These are phyloP conservation scores for Lactarius sanguifluus DNA, from an alignment of 768 basidiomycete species.

Conservation along the genomic window DNA sequence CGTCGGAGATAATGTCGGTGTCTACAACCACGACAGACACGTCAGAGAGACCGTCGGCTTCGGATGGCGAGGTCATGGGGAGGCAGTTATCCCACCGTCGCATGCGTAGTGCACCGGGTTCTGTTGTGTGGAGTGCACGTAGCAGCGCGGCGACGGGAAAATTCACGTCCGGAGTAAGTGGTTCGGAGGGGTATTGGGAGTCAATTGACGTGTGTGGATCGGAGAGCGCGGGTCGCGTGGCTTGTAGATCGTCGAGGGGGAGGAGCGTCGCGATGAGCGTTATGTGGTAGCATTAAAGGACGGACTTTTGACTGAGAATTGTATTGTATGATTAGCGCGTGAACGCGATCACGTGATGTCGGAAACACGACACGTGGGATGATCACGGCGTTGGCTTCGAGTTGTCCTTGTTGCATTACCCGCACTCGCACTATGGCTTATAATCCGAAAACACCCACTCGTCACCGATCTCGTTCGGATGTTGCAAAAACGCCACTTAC, in stretches of 20 bases:
- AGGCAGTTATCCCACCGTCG: constrained; percentile 24
- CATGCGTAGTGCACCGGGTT: constrained; percentile 29
- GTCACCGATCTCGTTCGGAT: constrained; percentile 50
- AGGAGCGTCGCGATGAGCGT: constrained; percentile 26
- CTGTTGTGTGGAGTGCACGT: constrained; percentile 27
- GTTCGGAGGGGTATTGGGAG: constrained; percentile 29
- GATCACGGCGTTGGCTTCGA: not conserved
- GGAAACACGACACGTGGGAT: not conserved
- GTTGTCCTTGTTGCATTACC: not conserved
- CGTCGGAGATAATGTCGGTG: constrained; percentile 25
- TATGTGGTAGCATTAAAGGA: constrained; percentile 20
- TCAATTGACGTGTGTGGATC: constrained; percentile 24
- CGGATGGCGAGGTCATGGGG: constrained; percentile 14
- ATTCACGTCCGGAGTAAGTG: constrained; percentile 18
- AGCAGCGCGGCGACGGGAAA: constrained; percentile 22
- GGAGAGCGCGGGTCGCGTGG: constrained; percentile 18
- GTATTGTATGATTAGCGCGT: not conserved
- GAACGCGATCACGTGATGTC: constrained; percentile 20
- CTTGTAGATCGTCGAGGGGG: constrained; percentile 16
- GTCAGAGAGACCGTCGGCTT: constrained; percentile 16
- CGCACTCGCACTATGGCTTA: constrained; percentile 31
- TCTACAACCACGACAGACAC: constrained; percentile 25
- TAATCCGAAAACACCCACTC: constrained; percentile 47
- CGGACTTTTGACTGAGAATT: not conserved
- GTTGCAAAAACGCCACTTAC: constrained; percentile 49